Base-by-base conservation (phyloP, 257 asterid species). In the Penstemon eatonii region DNA sequence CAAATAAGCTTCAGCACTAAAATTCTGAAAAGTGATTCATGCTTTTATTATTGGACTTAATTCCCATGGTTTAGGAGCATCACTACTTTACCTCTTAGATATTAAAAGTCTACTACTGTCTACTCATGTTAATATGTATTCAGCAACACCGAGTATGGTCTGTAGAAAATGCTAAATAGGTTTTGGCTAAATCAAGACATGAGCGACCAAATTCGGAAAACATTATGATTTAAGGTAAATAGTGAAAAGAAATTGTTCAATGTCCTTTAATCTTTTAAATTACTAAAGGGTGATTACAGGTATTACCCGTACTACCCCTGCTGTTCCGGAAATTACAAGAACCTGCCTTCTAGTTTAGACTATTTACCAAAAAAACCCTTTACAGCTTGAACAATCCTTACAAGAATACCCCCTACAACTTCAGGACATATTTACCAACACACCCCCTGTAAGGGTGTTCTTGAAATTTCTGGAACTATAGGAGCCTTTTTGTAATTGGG, bases 91-190 rank as follows among this genome's bases (percentile, higher is more conserved):
- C 19, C 4, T 44, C 19, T 46, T 19, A 60, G 33, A 71, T 60
- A 66, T 53, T 25, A 60, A 61, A 38, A 65, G 68, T 41, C 19
- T 62, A 60, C 39, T 44, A 25, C 33, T 25, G 33, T 25, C 33
- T 25, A 45, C 55, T 60, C 40, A 70, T 50, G 44, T 50, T n/a
- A 63, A 61, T 43, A 54, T 45, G 56, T 40, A 65, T 37, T 65
- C 66, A 49, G 25, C 74, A 54, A 39, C 56, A 65, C 56, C 12
- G 33, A 42, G 19, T 13, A 62, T 62, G 25, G 9, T 66, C 47
- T 41, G 54, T 37, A 50, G 38, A 12, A 43, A 44, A 68, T 56
- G n/a, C 18, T 4, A 51, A 37, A 39, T 7, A 13, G 18, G 40
- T 25, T 43, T 25, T 47, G 72, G n/a, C 5, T 18, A 61, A 18